A percentile compares a stretch with the other conserved stretches of the same genome.
Evolutionary conservation across 352 stramenopile species (phyloP).

Genomic region (Phytophthora foliorum): DNA sequence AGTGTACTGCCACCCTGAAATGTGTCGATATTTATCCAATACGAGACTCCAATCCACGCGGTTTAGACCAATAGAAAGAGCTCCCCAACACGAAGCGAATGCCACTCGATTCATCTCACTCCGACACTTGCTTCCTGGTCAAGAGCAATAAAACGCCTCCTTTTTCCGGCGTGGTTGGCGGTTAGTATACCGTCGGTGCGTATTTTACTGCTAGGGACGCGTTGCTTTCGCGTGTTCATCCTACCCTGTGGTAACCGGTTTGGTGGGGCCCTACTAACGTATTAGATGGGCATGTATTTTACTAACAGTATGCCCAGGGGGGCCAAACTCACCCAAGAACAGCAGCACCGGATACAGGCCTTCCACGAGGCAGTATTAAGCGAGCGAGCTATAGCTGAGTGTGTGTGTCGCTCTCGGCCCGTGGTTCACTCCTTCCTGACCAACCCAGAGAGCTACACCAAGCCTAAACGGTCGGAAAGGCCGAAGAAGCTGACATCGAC

Average conservation of each 20-base stretch:
- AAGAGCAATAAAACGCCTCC: neutral
- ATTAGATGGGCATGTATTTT: neutral
- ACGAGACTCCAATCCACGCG: no score
- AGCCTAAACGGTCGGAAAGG: neutral
- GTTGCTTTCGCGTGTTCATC: neutral
- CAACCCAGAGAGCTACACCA: neutral
- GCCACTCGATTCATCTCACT: neutral
- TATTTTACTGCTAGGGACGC: neutral
- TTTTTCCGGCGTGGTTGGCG: neutral
- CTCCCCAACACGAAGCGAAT: neutral
- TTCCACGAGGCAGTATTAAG: neutral
- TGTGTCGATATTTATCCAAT: no score
- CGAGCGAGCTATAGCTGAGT: neutral
- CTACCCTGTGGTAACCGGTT: neutral
- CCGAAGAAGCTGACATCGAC: neutral
- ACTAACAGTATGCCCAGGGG: neutral
- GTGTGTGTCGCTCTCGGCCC: neutral
- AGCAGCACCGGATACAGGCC: neutral
- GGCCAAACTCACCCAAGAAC: slow-evolving; percentile 1
- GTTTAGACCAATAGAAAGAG: neutral
- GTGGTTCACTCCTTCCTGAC: neutral
- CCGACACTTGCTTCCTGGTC: neutral
- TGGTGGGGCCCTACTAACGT: neutral
- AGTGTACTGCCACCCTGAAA: no score
- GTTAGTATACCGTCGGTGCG: neutral